These are phyloP conservation scores for Sporothrix pallida DNA, from an alignment of 2,329 filamentous ascomycete genomes.

Conservation along the genomic window DNA sequence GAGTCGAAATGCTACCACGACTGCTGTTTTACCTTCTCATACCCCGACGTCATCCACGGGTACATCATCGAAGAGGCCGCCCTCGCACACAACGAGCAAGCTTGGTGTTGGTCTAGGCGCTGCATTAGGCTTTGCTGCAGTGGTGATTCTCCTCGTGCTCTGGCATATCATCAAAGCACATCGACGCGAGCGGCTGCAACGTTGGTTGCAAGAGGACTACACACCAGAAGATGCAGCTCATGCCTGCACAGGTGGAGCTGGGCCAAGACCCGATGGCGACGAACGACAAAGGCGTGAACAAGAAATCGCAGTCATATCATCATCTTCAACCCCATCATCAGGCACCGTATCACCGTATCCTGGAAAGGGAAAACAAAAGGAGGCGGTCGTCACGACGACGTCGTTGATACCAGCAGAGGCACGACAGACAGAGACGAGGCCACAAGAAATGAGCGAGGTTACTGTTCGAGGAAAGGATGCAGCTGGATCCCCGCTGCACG, in stretches of 20 bases:
- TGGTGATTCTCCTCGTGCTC: conserved; percentile 16
- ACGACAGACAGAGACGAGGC: background rate
- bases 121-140: conserved; percentile 23
- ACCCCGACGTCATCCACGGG: background rate
- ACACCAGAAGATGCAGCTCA: too few relatives aligned
- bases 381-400: background rate
- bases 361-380: background rate
- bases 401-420: background rate
- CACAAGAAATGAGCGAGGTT: background rate
- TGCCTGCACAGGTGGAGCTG: too few relatives aligned
- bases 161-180: conserved; percentile 15
- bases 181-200: background rate
- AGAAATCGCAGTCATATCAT: background rate
- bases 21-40: background rate
- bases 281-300: background rate
- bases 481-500: background rate
- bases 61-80: background rate
- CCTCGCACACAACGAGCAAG: background rate
- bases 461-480: too few relatives aligned
- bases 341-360: background rate
- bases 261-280: too few relatives aligned
- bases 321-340: background rate
- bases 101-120: conserved; percentile 18
- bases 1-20: background rate
- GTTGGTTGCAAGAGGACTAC: background rate